Percentiles rank a stretch among this genome's conserved stretches.
Conservation (phyloP, 2,329 filamentous ascomycete genomes). For the Aquanectria penicillioides region DNA sequence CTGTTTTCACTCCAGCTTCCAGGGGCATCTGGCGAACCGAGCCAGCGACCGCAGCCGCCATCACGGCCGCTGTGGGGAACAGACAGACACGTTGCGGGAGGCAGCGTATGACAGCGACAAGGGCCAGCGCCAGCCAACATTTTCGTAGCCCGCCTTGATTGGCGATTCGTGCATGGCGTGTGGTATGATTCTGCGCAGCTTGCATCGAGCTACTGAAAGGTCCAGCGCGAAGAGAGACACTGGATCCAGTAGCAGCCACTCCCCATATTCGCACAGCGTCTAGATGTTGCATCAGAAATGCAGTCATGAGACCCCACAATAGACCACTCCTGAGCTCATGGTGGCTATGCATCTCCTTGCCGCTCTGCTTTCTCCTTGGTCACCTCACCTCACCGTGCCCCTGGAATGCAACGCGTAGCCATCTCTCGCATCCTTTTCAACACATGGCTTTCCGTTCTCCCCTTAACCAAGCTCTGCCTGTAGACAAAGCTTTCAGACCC, state of each 20-base stretch:
- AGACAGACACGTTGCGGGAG: not conserved
- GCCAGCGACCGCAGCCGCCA: too few relatives aligned
- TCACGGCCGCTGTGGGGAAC: not conserved
- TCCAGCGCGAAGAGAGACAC: not conserved
- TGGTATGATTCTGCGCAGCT: not conserved
- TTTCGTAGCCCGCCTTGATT: not conserved
- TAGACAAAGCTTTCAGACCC: too few relatives aligned
- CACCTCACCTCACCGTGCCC: too few relatives aligned
- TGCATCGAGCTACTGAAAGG: not conserved
- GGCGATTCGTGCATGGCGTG: not conserved
- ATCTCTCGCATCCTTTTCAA: too few relatives aligned
- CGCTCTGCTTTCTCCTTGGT: too few relatives aligned
- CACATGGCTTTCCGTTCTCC: too few relatives aligned
- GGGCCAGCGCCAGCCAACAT: not conserved
- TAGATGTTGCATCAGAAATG: not conserved
- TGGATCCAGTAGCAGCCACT: not conserved
- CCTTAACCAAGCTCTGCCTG: too few relatives aligned
- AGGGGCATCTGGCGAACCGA: too few relatives aligned
- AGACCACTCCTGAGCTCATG: not conserved
- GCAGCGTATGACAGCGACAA: not conserved
- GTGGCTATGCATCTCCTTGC: not conserved
- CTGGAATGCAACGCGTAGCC: too few relatives aligned
- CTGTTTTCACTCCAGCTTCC: too few relatives aligned
- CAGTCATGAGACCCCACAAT: not conserved
- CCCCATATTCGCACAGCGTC: not conserved